These are phyloP conservation scores for Rhodofomes roseus DNA, from an alignment of 1,284 basidiomycete genomes.

Conservation along the genomic window DNA sequence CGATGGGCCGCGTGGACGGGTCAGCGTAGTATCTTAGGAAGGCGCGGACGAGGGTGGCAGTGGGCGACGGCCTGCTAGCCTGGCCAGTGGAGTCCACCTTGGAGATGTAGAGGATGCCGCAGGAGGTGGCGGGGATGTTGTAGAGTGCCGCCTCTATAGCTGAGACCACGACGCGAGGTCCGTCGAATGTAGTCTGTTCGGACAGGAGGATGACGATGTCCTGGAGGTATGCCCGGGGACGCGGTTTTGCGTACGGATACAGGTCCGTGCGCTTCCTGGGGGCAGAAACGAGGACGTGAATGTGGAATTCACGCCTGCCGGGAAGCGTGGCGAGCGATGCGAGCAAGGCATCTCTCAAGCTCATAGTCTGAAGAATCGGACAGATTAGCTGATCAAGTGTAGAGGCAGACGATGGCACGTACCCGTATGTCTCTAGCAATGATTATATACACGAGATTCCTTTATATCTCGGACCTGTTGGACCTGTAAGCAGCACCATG, in stretches of 20 bases:
- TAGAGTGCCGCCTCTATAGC: conserved; percentile 86
- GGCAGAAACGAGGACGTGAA: conserved; percentile 73
- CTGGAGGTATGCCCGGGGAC: conserved; percentile 62
- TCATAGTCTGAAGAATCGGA: conserved; percentile 14
- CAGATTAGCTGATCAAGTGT: not conserved
- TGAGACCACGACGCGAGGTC: conserved; percentile 60
- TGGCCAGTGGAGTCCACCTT: conserved; percentile 95
- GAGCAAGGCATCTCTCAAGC: conserved; percentile 66
- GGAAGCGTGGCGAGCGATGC: conserved; percentile 52
- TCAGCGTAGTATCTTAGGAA: conserved; percentile 70
- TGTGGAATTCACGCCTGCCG: conserved; percentile 64
- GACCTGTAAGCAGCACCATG: no score
- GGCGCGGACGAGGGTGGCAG: conserved; percentile 62
- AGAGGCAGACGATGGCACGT: not conserved
- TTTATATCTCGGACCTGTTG: no score
- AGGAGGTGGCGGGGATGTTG: conserved; percentile 63
- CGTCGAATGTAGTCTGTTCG: conserved; percentile 45
- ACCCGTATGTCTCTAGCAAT: no score
- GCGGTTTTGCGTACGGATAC: conserved; percentile 72
- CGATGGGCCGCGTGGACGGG: conserved; percentile 59
- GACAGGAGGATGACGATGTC: conserved; percentile 75
- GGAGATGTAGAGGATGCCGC: conserved; percentile 83
- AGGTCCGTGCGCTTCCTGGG: conserved; percentile 68
- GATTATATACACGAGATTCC: no score
- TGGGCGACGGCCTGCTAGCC: conserved; percentile 54